A percentile compares a stretch with the other conserved stretches of the same genome.
phyloP scores from a whole-genome alignment of 179 eudicot genomes.

The Carnegiea gigantea region DNA sequence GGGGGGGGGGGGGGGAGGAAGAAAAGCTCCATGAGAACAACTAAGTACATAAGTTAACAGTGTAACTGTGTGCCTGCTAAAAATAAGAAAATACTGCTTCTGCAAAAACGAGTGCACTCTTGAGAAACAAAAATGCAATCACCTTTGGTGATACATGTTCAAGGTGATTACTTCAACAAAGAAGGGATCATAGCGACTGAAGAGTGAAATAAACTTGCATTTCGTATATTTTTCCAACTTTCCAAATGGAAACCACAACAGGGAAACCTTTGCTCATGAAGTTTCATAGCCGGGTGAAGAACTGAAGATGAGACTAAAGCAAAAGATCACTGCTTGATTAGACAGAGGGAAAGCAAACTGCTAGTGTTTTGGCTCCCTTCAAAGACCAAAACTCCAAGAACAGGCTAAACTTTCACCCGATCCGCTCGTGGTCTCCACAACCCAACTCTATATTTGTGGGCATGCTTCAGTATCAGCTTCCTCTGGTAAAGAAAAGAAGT shows the following conservation, averaged over 20 bases:
- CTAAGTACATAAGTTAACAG: too few relatives aligned
- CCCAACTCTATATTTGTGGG: constrained; percentile 79
- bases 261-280: background rate
- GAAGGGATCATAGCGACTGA: background rate
- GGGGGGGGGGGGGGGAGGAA: too few relatives aligned
- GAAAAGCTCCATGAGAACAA: too few relatives aligned
- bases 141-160: background rate
- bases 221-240: background rate
- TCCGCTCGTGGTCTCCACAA: constrained; percentile 83
- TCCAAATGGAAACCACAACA: constrained; percentile 9
- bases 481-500: constrained; percentile 50
- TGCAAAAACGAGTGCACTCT: background rate
- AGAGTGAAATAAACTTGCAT: background rate
- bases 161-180: background rate
- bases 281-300: background rate
- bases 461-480: constrained; percentile 74
- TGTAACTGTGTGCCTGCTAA: background rate
- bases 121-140: background rate
- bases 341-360: background rate
- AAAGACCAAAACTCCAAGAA: background rate
- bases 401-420: constrained; percentile 40
- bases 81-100: too few relatives aligned
- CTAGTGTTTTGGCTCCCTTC: background rate
- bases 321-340: too few relatives aligned
- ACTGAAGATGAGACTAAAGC: background rate